Evolutionary conservation across 192 early-diverging fungal species (phyloP), one percentile per base, ranked within the genome.

Genomic region (Umbelopsis vinacea): DNA sequence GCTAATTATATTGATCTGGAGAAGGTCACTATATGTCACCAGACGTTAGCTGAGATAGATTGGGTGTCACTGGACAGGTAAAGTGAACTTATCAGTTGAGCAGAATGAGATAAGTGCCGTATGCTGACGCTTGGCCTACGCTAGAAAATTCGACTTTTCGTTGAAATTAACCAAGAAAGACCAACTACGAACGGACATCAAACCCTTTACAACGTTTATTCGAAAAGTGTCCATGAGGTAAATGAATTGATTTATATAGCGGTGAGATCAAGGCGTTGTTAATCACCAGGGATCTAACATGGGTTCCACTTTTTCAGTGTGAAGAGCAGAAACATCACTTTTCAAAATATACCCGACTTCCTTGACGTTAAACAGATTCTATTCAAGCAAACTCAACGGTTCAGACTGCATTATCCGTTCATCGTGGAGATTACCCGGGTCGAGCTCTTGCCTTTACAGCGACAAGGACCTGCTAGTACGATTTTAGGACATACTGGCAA

Each of bases 121-220:
- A 37, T 63, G 11, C 33, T 55, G 21, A 22, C 4, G 45, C 24
- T 52, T 67, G n/a, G 15, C 45, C 14, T 46, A 26, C 15, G 2
- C n/a, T 69, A 82, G 79, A 22, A 82, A 79, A 63, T 71, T 73
- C 24, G 83, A 84, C 37, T 84, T 84, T 52, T 57, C 72, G 29
- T 52, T 82, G 14, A 68, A 43, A 22, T 23, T 84, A 9, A 26
- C 54, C 12, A 70, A 72, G 6, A 53, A 79, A 46, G 57, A 74
- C 35, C 15, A 22, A 29, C 53, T 73, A 10, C 79, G 79, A 12
- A 46, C 52, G 12, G 80, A 81, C 53, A 73, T 84, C 7, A 81
- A 79, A 47, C 83, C 83, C 2, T 84, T 79, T 23, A 67, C 50
- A 17, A 81, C 80, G 3, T 84, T 84, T 70, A 77, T 79, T 22